phyloP scores from a whole-genome alignment of 1,284 basidiomycete genomes.

The Pseudozyma pruni region DNA sequence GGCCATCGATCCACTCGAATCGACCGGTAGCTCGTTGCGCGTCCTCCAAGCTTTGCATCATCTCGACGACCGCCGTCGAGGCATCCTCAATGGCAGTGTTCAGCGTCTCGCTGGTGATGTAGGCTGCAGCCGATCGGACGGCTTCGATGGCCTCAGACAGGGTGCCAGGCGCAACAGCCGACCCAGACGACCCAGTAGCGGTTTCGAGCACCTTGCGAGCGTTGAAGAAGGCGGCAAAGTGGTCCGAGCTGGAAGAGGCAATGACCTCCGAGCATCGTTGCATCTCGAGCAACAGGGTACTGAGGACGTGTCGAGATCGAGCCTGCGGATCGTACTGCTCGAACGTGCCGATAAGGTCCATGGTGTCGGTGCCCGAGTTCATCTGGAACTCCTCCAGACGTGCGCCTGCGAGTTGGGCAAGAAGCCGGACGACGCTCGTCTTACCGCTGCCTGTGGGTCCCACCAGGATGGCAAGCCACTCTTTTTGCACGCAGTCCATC shows the following conservation, averaged over 20 bases:
- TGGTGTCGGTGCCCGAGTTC: slow-evolving; percentile 89
- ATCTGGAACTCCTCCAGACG: slow-evolving; percentile 80
- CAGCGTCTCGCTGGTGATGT: slow-evolving; percentile 4
- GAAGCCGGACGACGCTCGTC: slow-evolving; percentile 77
- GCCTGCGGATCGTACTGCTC: slow-evolving; percentile 76
- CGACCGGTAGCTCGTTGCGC: slow-evolving; percentile 70
- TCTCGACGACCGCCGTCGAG: slow-evolving; percentile 2
- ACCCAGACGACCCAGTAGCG: slow-evolving; percentile 1
- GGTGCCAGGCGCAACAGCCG: neutral
- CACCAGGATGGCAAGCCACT: slow-evolving; percentile 88
- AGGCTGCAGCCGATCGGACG: slow-evolving; percentile 4
- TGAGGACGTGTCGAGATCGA: slow-evolving; percentile 14
- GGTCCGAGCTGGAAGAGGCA: slow-evolving; percentile 4
- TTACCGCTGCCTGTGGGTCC: slow-evolving; percentile 84
- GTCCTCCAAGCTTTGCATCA: slow-evolving; percentile 5
- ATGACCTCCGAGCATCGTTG: slow-evolving; percentile 17
- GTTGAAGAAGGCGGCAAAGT: slow-evolving; percentile 8
- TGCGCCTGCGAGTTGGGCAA: slow-evolving; percentile 80
- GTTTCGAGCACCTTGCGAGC: slow-evolving; percentile 15
- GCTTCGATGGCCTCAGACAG: slow-evolving; percentile 8
- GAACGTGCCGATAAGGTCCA: slow-evolving; percentile 93
- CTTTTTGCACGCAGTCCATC: slow-evolving; percentile 78
- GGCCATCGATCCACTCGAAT: slow-evolving; percentile 97
- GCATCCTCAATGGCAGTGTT: slow-evolving; percentile 15
- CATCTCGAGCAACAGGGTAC: slow-evolving; percentile 21